These are phyloP conservation scores for Ambrosiella xylebori DNA, from an alignment of 2,329 filamentous ascomycete genomes.

Conservation along the genomic window DNA sequence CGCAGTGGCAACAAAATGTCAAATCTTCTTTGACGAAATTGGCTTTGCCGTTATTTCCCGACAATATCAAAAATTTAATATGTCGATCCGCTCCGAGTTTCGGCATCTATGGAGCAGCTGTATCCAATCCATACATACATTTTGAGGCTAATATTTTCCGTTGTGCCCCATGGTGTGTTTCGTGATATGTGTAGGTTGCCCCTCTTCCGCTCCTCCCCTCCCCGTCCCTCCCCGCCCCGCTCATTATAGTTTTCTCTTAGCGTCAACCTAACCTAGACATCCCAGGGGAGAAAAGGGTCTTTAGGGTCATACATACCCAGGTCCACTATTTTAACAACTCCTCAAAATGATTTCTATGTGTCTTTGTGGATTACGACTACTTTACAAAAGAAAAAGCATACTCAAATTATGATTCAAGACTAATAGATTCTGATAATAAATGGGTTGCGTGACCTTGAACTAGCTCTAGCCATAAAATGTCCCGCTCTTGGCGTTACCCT, in stretches of 20 bases:
- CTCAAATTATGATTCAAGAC: too few relatives aligned
- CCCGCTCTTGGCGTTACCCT: not conserved
- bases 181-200: not conserved
- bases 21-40: too few relatives aligned
- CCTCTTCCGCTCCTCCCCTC: slow-evolving; percentile 6
- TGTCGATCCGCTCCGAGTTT: too few relatives aligned
- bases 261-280: not conserved
- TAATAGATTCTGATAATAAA: not conserved
- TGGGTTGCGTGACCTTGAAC: not conserved
- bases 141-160: not conserved
- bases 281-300: not conserved
- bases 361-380: too few relatives aligned
- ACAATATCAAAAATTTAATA: too few relatives aligned
- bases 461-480: not conserved
- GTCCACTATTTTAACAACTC: too few relatives aligned
- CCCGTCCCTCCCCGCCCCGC: slow-evolving; percentile 2
- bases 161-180: not conserved
- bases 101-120: too few relatives aligned
- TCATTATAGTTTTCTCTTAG: not conserved
- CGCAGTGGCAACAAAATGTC: too few relatives aligned
- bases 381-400: too few relatives aligned
- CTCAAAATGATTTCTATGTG: too few relatives aligned
- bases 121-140: not conserved
- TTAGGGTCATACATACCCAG: too few relatives aligned
- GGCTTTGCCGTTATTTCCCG: too few relatives aligned